A percentile compares a stretch with the other conserved stretches of the same genome.
phyloP scores from a whole-genome alignment of 805 yeast species.

The Wickerhamomyces bisporus region DNA sequence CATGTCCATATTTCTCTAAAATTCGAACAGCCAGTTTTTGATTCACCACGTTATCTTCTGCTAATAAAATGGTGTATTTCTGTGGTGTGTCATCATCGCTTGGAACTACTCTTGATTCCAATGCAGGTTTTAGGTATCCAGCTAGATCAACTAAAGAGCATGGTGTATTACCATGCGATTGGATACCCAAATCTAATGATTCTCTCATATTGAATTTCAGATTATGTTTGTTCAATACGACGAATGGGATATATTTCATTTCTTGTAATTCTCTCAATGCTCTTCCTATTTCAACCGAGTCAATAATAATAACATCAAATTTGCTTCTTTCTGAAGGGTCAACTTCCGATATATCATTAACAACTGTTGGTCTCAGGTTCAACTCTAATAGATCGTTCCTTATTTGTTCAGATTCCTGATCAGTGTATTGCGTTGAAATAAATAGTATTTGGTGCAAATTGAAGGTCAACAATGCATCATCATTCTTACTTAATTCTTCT shows the following conservation, averaged over 20 bases:
- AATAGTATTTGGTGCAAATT: slow-evolving; percentile 64
- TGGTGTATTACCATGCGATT: slow-evolving; percentile 86
- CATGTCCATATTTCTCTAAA: slow-evolving; percentile 80
- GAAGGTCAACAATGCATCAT: slow-evolving; percentile 70
- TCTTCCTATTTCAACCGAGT: slow-evolving; percentile 70
- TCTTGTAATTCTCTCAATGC: slow-evolving; percentile 64
- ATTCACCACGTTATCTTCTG: slow-evolving; percentile 84
- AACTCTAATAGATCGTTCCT: slow-evolving; percentile 45
- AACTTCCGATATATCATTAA: slow-evolving; percentile 51
- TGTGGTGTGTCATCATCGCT: slow-evolving; percentile 74
- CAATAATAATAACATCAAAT: slow-evolving; percentile 80
- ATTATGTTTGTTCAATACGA: slow-evolving; percentile 66
- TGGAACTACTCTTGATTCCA: slow-evolving; percentile 78
- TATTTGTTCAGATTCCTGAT: slow-evolving; percentile 45
- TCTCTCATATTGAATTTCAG: slow-evolving; percentile 76
- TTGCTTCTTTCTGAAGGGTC: slow-evolving; percentile 45
- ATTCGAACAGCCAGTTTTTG: slow-evolving; percentile 85
- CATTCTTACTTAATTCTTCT: slow-evolving; percentile 51
- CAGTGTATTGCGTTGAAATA: slow-evolving; percentile 59
- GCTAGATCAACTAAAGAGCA: slow-evolving; percentile 79
- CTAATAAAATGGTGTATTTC: slow-evolving; percentile 68
- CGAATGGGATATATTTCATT: slow-evolving; percentile 81
- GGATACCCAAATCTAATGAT: slow-evolving; percentile 81
- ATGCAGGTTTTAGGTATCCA: slow-evolving; percentile 76
- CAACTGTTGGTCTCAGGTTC: slow-evolving; percentile 58